phyloP scores from a whole-genome alignment of 192 early-diverging fungal species.

The Neocallimastix lanati region DNA sequence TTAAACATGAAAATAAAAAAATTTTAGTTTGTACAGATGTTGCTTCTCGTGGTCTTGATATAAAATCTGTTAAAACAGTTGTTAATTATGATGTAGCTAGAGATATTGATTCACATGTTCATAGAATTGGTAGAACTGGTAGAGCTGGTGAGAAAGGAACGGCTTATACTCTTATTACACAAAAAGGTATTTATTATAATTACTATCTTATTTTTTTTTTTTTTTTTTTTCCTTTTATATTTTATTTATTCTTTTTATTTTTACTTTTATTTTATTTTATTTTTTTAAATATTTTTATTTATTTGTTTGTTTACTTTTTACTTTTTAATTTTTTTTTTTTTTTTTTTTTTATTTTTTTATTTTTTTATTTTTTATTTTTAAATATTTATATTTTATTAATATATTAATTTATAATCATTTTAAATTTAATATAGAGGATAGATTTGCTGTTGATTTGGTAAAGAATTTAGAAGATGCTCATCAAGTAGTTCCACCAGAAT shows the following conservation, averaged over 20 bases:
- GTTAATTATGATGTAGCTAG: slow-evolving; percentile 64
- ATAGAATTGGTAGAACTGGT: slow-evolving; percentile 55
- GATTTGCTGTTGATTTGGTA: slow-evolving; percentile 41
- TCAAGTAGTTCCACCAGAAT: slow-evolving; percentile 19
- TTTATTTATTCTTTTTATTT: no score
- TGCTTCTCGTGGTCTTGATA: slow-evolving; percentile 64
- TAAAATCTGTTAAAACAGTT: slow-evolving; percentile 51
- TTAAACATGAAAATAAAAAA: slow-evolving; percentile 33
- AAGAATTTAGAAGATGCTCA: slow-evolving; percentile 35
- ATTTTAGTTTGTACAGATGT: slow-evolving; percentile 49
- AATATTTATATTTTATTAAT: not conserved
- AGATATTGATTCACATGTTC: slow-evolving; percentile 71
- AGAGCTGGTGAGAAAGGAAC: slow-evolving; percentile 50
- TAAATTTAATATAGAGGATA: slow-evolving; percentile 21
- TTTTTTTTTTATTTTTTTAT: no score
- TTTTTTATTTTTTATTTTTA: not conserved
- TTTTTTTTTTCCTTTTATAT: no score
- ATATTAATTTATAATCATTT: no score
- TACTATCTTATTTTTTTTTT: no score
- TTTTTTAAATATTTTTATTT: no score
- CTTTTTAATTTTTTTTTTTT: no score
- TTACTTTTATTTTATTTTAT: no score
- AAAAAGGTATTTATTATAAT: no score
- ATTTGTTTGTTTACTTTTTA: no score
- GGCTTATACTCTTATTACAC: slow-evolving; percentile 37